A percentile compares a stretch with the other conserved stretches of the same genome.
Evolutionary conservation across 1,139 yeast species (phyloP).

Genomic region (Yamadazyma dendronema): DNA sequence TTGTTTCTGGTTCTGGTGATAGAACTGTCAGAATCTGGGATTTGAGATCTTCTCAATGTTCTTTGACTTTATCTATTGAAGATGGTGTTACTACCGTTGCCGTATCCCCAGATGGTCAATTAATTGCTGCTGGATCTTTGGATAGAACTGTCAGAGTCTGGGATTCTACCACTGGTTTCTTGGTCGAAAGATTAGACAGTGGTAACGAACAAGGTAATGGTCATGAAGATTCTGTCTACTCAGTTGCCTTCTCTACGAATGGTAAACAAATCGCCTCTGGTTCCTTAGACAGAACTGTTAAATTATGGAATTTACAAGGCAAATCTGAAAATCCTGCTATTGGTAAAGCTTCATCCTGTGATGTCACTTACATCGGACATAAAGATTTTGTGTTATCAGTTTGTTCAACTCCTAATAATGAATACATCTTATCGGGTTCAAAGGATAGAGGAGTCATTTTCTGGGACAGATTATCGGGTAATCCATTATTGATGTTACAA

Average conservation of each 20-base stretch:
- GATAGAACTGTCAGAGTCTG: constrained; percentile 96
- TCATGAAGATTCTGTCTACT: constrained; percentile 94
- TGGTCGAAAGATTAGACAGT: constrained; percentile 90
- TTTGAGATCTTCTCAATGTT: constrained; percentile 86
- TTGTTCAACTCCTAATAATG: constrained; percentile 91
- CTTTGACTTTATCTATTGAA: constrained; percentile 84
- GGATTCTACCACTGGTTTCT: constrained; percentile 92
- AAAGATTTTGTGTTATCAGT: constrained; percentile 94
- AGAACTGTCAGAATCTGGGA: constrained; percentile 98
- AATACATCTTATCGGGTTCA: constrained; percentile 90
- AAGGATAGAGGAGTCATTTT: constrained; percentile 96
- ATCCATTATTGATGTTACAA: constrained; percentile 91
- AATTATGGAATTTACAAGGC: constrained; percentile 84
- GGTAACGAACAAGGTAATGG: constrained; percentile 88
- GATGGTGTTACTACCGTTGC: constrained; percentile 99
- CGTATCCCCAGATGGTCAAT: constrained; percentile 90
- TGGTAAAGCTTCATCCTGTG: constrained; percentile 63
- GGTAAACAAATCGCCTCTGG: constrained; percentile 95
- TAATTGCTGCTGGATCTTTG: constrained; percentile 94
- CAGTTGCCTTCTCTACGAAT: constrained; percentile 89
- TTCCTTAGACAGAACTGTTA: constrained; percentile 92
- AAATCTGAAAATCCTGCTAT: constrained; percentile 45
- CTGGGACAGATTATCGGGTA: constrained; percentile 94
- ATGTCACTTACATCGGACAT: constrained; percentile 93
- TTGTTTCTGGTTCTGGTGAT: constrained; percentile 96